A percentile compares a stretch with the other conserved stretches of the same genome.
Conservation (phyloP, 495 filamentous ascomycete species). For the Cercophora samala region DNA sequence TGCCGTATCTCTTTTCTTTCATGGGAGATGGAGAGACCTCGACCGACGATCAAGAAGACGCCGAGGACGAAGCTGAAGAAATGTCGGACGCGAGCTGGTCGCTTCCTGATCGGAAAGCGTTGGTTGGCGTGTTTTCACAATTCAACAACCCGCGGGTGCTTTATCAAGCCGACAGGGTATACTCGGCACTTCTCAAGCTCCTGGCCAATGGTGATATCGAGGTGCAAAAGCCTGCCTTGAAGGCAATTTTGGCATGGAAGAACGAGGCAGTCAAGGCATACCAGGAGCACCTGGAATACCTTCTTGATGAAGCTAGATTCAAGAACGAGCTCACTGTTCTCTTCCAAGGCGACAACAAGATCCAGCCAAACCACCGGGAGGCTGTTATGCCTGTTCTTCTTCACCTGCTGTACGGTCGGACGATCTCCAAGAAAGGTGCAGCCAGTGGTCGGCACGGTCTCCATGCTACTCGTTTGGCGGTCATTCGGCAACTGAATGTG, state of each 20-base stretch:
- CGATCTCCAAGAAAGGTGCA: constrained; percentile 76
- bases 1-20: constrained; percentile 84
- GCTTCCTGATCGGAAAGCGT: constrained; percentile 66
- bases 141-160: constrained; percentile 83
- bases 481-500: constrained; percentile 49
- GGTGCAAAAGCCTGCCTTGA: constrained; percentile 78
- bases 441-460: constrained; percentile 57
- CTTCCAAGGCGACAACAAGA: constrained; percentile 74
- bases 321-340: constrained; percentile 86
- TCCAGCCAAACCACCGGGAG: constrained; percentile 66
- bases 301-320: constrained; percentile 88
- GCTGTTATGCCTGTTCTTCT: constrained; percentile 81
- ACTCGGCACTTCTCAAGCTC: constrained; percentile 65
- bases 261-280: constrained; percentile 68
- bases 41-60: constrained; percentile 31
- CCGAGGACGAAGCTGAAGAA: constrained; percentile 48
- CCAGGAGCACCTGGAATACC: constrained; percentile 79
- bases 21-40: constrained; percentile 49
- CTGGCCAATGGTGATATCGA: constrained; percentile 84
- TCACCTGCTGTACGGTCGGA: constrained; percentile 81
- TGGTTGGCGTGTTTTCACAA: constrained; percentile 76
- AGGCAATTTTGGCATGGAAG: constrained; percentile 88
- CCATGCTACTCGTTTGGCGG: constrained; percentile 59
- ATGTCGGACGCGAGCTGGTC: constrained; percentile 57
- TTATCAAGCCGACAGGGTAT: constrained; percentile 73